Base-by-base conservation (phyloP, 345 rosid species). In the Angophora floribunda region DNA sequence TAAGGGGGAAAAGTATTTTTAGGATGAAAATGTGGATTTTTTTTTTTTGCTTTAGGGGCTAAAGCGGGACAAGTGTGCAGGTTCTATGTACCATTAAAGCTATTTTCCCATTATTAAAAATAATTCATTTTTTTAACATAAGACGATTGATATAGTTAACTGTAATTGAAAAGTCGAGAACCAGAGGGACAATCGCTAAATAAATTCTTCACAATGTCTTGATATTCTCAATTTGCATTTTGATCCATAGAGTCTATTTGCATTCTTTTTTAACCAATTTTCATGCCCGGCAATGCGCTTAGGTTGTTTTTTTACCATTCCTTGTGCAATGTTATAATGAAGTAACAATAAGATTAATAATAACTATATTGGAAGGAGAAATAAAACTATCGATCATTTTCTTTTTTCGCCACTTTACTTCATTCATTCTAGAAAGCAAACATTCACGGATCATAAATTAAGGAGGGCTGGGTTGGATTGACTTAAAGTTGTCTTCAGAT, bases 161-260 rank as follows among this genome's bases (percentile, higher is more conserved):
- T 61, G 2, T 6, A 1, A 61, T 61, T 11, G 32, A 61, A 13
- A 61, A 30, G 67, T 61, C 67, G 11, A 61, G 67, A 61, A 26
- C 15, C 15, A 61, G 30, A 61, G 32, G 67, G 15, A 3, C 30
- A 10, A 61, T 28, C 9, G 67, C 32, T 61, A 61, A n/a, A 61
- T 12, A 28, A 61, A 12, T 61, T 5, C 30, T 28, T 14, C 32
- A 61, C 7, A 0, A 28, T 61, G 0, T 0, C 1, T 28, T 5
- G 32, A 28, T 61, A 61, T 61, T 61, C 30, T 61, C 67, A 61
- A 61, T 61, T 61, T 28, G 15, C 32, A 12, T 61, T 13, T 61
- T 61, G 67, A 61, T 26, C 67, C 26, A 28, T 61, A 61, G 67
- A 30, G 32, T 61, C 67, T 26, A 26, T 61, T 61, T 61, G 67